Evolutionary conservation across 208 protist species (phyloP), one percentile per base, ranked within the genome.

Genomic region (Trypanosoma mega): DNA sequence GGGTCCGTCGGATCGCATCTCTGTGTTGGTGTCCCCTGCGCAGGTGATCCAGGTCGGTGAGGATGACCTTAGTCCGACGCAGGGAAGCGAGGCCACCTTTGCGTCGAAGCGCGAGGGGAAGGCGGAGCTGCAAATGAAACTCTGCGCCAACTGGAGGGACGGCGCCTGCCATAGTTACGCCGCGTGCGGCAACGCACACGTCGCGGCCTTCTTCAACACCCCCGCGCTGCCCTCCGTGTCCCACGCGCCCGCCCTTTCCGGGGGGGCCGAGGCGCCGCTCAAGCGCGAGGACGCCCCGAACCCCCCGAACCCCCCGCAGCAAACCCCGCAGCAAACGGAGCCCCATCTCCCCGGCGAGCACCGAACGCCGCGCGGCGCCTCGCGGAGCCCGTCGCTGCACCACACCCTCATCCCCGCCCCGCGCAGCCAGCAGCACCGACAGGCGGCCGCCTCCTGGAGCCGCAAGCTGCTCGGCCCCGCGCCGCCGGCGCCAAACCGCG

Each of bases 61-160:
- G 56, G 83, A 90, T 27, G 87, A 90, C 51, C 48, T 93, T 16
- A 93, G 83, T 54, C 82, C 80, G 14, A 93, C 87, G 23, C 72
- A 87, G 65, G 87, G 87, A 24, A 91, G 81, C 63, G 80, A 84
- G 58, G 70, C 71, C 14, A 83, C 83, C 46, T 85, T 88, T 39
- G 80, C 80, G 8, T 61, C 85, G 0, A 80, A 80, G 48, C 74
- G 80, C 4, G 77, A 88, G 31, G 87, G 78, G 11, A 80, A 86
- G 56, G 57, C 83, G 26, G 83, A 91, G 23, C 62, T 64, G 4
- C 68, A 72, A 6, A 67, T 93, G 68, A 81, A 82, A 68, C 61
- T 93, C 34, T 93, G 87, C 58, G 26, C 67, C 23, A 88, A 91
- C 71, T 93, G 87, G 84, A 68, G 80, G 0, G 66, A 74, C 33